Conservation (phyloP, 257 asterid genomes). For the Solanum gandarillasii region DNA sequence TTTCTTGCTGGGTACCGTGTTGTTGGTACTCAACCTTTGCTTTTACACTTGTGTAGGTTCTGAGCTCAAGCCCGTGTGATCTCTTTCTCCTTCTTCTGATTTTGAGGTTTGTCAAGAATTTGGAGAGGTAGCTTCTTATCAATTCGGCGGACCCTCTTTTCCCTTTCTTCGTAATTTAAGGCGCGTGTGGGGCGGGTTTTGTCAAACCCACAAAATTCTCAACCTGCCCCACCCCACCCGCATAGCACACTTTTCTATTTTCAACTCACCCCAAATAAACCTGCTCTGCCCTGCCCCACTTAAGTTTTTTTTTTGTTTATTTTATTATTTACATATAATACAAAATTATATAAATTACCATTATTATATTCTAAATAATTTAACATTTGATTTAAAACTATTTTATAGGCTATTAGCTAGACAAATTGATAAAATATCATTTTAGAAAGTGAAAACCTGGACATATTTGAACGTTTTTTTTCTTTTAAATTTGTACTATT, state of each 20-base stretch:
- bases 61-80: neutral
- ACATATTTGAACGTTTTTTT: neutral
- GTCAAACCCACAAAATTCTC: neutral
- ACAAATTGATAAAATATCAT: neutral
- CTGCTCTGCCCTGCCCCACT: neutral
- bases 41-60: neutral
- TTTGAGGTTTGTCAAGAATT: neutral
- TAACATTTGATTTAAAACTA: neutral
- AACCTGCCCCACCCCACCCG: neutral
- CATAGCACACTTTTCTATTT: neutral
- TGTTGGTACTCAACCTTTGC: neutral
- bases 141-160: neutral
- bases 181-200: neutral
- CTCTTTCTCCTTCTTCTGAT: neutral
- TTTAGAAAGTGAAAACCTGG: neutral
- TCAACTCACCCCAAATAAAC: neutral
- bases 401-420: neutral
- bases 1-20: neutral
- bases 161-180: too few species aligned
- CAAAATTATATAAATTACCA: neutral
- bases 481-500: neutral
- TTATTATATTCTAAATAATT: neutral
- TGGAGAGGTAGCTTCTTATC: neutral
- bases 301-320: too few species aligned
- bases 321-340: too few species aligned